Evolutionary conservation across 805 yeast species (phyloP), one percentile per base, ranked within the genome.

Genomic region (Candida caryicola): DNA sequence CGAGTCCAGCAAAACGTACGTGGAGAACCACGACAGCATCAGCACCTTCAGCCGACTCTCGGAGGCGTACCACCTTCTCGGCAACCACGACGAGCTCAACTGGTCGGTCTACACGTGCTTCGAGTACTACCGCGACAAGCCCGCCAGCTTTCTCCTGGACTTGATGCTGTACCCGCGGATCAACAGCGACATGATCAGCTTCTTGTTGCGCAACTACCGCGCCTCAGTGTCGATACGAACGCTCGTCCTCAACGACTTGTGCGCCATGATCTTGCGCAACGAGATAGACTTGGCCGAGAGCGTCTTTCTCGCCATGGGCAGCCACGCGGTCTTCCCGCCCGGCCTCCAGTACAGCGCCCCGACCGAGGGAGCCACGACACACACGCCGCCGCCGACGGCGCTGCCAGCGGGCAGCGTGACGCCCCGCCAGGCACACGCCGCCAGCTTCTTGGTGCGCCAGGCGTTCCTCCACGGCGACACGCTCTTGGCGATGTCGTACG

Each of bases 391-490:
- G n/a, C n/a, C n/a, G n/a, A n/a, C n/a, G n/a, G n/a, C n/a, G n/a
- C n/a, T n/a, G n/a, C n/a, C n/a, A n/a, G n/a, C n/a, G n/a, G n/a
- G n/a, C n/a, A n/a, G n/a, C n/a, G n/a, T n/a, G n/a, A n/a, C n/a
- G n/a, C n/a, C n/a, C n/a, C 28, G 16, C 33, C 23, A 16, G 15
- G 13, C 18, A 31, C 29, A 15, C 2, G 35, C 37, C 8, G 54
- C 41, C 15, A 50, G 46, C 23, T 18, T 45, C 17, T 19, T 60
- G 7, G 39, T 57, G 1, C 26, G 28, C 2, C 55, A 48, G 30
- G 40, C 60, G 2, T 40, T 43, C 4, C 13, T 37, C 3, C 40
- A 45, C 9, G 63, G 64, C 3, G 62, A 59, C 6, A 47, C 47
- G 10, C 27, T 58, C 8, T 34, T 57, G 6, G 61, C 60, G 3